Evolutionary conservation across 2,329 filamentous ascomycete genomes (phyloP), one percentile per base, ranked within the genome.

Genomic region (Botryotinia narcissicola): DNA sequence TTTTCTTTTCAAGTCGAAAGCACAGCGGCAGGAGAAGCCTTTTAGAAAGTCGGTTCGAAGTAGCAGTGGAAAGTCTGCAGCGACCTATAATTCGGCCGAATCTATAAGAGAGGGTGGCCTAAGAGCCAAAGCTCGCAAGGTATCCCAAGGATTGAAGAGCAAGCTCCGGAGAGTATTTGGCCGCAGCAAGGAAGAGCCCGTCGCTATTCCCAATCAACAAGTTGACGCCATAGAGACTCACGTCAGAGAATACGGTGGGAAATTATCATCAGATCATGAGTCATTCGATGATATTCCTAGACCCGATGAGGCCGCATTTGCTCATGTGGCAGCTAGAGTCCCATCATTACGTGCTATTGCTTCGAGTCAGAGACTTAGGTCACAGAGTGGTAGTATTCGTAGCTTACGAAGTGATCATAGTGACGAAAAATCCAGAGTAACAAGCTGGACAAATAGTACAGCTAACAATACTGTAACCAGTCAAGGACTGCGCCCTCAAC

Each of bases 391-490:
- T 1, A 90, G 89, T 75, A 77, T 89, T 8, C 86, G 86, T 74
- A 89, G 85, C 74, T 76, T 86, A 3, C 77, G 81, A 80, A 59
- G 82, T 81, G 69, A 78, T 78, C 1, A 83, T 81, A 22, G 76
- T 62, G 86, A 88, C 57, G 86, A 89, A 32, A 87, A 84, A 76
- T 92, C 90, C n/a, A 84, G 91, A 35, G 88, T 93, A 69, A 93
- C 91, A 2, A 94, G 91, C 80, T 93, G 92, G 92, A 72, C 70
- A 14, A 87, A 87, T 7, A 88, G 89, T 75, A 92, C 91, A 0
- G 88, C 87, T 1, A 84, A 85, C 2, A 86, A 86, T 73, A 86
- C 87, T 4, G 81, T 85, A 9, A 88, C 80, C 74, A 85, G 83
- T 74, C 84, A 77, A 60, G 71, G 71, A 29, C 44, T 67, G 9